Evolutionary conservation across 1,139 yeast species (phyloP), one percentile per base, ranked within the genome.

Genomic region (Candida sp.): DNA sequence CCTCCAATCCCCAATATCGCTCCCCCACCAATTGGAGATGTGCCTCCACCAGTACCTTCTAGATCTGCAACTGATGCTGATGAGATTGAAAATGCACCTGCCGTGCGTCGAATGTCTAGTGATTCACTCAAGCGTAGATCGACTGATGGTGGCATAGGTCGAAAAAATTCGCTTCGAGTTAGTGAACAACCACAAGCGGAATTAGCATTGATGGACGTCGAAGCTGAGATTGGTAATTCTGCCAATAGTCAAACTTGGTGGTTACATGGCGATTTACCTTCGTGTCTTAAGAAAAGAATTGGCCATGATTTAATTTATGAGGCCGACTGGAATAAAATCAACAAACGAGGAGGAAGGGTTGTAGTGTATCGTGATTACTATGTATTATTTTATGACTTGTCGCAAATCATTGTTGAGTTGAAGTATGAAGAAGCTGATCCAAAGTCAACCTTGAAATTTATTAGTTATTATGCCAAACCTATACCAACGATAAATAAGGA

Each of bases 351-450:
- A 9, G 79, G 80, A 22, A 68, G 77, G 38, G 55, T 54, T 4
- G 63, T 81, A 40, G 64, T 73, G 5, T 73, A 79, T 47, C 74
- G 84, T 45, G 93, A 87, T 50, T 82, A 85, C 53, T 89, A 88
- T 60, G 73, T 90, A 15, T 63, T 90, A 38, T 86, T 83, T 59
- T 81, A 79, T 48, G 95, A 87, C 58, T 81, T 85, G 51, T 78
- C 93, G 1, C 90, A 86, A 55, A 70, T 84, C 15, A 63, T 77
- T 1, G 64, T 87, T 50, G 82, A 81, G 49, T 68, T 81, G 6
- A 73, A 76, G 37, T 88, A 71, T 56, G 83, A 83, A 41, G 55
- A 61, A 19, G 67, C 70, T 22, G 79, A 81, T 47, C 90, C 95
- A 1, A 58, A 76, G 21, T 63, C 73, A 4, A 70, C 87, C 1